These are phyloP conservation scores for Colletotrichum sp. DNA, from an alignment of 2,329 filamentous ascomycete genomes.

Conservation along the genomic window DNA sequence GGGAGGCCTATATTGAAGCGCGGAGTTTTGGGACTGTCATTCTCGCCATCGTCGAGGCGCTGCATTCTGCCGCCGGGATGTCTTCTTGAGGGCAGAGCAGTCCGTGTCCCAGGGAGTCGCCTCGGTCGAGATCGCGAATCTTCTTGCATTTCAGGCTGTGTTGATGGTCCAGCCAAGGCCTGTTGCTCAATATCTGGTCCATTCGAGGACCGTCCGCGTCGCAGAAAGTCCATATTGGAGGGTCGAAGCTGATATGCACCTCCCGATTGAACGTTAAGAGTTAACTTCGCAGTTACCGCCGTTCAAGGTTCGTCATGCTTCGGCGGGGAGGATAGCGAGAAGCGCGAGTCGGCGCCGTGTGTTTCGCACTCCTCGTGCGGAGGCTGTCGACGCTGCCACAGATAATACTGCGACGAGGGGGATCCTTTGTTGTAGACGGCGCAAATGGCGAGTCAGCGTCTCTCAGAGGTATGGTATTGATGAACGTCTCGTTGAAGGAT, in stretches of 20 bases:
- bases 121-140: background rate
- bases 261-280: background rate
- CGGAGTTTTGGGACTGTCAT: constrained; percentile 54
- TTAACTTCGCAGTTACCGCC: background rate
- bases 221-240: constrained; percentile 14
- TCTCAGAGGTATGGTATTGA: background rate
- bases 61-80: background rate
- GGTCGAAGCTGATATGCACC: background rate
- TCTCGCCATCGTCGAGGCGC: constrained; percentile 25
- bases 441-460: background rate
- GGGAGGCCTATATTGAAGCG: constrained; percentile 40
- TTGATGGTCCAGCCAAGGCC: background rate
- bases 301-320: constrained; percentile 7
- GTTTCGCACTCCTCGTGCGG: background rate
- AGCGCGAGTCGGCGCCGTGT: background rate
- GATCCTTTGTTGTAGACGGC: background rate
- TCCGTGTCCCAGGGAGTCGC: constrained; percentile 3
- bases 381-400: background rate
- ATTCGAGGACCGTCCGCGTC: background rate
- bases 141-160: constrained; percentile 18
- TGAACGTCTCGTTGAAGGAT: background rate
- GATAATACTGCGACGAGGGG: background rate
- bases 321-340: background rate
- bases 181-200: constrained; percentile 11
- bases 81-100: background rate